These are phyloP conservation scores for Echeveria elegans DNA, from an alignment of 164 flowering plant species.

Conservation along the genomic window DNA sequence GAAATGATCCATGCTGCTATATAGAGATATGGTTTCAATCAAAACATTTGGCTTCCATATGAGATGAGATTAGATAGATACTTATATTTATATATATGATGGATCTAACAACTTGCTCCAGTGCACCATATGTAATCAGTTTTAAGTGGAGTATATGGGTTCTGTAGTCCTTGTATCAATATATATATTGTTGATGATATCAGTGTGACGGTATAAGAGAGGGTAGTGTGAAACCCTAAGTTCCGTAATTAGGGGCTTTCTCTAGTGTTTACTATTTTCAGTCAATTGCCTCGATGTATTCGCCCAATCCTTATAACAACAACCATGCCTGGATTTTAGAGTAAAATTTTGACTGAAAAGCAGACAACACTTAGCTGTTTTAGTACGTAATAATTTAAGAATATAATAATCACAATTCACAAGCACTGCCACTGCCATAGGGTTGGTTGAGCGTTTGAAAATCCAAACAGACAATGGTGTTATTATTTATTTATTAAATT, in stretches of 20 bases:
- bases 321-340: constrained; percentile 4
- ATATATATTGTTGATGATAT: not conserved
- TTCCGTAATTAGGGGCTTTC: not conserved
- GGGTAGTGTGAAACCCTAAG: not conserved
- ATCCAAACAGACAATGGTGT: not conserved
- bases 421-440: not conserved
- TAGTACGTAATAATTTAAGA: no score
- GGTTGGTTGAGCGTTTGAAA: constrained; percentile 8
- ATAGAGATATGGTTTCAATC: not conserved
- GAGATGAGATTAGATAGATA: not conserved
- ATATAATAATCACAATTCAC: not conserved
- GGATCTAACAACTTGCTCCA: not conserved
- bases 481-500: not conserved
- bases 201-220: not conserved
- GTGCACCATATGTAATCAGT: not conserved
- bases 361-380: not conserved
- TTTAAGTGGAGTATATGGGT: not conserved
- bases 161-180: no score
- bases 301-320: not conserved
- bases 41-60: not conserved
- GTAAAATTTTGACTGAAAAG: not conserved
- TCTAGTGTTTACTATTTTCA: not conserved
- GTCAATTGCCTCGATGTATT: not conserved
- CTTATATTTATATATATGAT: not conserved
- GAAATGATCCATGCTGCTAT: not conserved